phyloP scores from a whole-genome alignment of 192 early-diverging fungal species.

The Mortierella alpina region DNA sequence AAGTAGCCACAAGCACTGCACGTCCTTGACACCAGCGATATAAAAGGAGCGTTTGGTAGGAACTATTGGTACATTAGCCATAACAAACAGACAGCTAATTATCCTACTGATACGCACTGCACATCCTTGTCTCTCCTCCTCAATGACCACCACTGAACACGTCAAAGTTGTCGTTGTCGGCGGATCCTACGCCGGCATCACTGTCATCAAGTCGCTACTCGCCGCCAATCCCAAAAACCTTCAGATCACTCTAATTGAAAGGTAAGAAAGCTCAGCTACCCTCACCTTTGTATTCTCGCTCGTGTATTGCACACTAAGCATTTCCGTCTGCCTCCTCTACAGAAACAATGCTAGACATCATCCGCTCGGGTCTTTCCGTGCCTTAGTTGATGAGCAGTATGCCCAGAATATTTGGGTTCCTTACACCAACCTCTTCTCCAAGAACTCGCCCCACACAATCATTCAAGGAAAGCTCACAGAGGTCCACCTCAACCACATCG shows the following conservation, averaged over 20 bases:
- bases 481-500: constrained; percentile 55
- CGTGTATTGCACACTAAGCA: not conserved
- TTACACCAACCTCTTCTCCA: constrained; percentile 34
- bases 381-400: constrained; percentile 20
- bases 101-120: no score
- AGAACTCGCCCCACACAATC: constrained; percentile 45
- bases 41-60: no score
- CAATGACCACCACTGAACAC: not conserved
- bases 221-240: constrained; percentile 13
- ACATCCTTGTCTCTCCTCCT: no score
- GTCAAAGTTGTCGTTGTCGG: constrained; percentile 45
- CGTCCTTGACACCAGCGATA: no score
- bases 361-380: constrained; percentile 25
- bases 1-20: no score
- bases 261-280: constrained; percentile 3
- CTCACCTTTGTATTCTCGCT: no score
- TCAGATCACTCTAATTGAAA: constrained; percentile 44
- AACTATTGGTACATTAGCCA: no score
- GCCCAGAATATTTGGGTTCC: constrained; percentile 28
- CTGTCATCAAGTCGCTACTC: constrained; percentile 23
- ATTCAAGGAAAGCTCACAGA: constrained; percentile 60
- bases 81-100: no score
- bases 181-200: constrained; percentile 41
- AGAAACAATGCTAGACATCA: constrained; percentile 31
- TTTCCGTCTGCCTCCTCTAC: not conserved